Percentiles rank a stretch among this genome's conserved stretches.
Evolutionary conservation across 2,329 filamentous ascomycete species (phyloP).

Genomic region (Penicillium sp.): DNA sequence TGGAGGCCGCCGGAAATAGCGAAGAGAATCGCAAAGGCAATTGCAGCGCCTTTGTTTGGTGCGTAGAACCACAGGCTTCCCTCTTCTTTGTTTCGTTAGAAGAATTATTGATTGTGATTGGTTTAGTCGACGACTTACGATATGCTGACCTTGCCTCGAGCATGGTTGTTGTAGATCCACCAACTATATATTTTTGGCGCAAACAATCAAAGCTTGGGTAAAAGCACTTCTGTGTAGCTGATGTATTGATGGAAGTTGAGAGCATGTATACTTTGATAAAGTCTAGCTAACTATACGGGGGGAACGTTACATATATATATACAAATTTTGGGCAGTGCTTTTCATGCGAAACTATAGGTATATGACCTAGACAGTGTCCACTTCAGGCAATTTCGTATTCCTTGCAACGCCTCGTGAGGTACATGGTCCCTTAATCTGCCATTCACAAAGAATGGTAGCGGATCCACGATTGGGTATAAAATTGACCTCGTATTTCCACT

Average conservation of each 20-base stretch:
- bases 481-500: not conserved
- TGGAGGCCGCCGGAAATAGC: slow-evolving; percentile 36
- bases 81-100: slow-evolving; percentile 24
- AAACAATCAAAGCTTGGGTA: not conserved
- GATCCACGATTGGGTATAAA: not conserved
- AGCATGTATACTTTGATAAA: not conserved
- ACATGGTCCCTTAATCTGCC: not conserved
- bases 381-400: not conserved
- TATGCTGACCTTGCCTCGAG: slow-evolving; percentile 25
- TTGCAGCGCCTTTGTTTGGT: slow-evolving; percentile 41
- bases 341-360: too few species aligned
- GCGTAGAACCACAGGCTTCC: slow-evolving; percentile 41
- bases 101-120: not conserved
- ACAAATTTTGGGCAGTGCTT: not conserved
- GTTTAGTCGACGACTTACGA: slow-evolving; percentile 20
- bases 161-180: slow-evolving; percentile 8
- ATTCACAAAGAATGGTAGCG: not conserved
- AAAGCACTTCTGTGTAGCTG: not conserved
- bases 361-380: not conserved
- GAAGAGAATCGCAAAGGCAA: slow-evolving; percentile 42
- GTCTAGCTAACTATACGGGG: too few species aligned
- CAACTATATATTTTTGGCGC: not conserved
- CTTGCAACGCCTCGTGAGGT: not conserved
- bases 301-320: not conserved
- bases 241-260: not conserved